Evolutionary conservation across 495 filamentous ascomycete species (phyloP), one percentile per base, ranked within the genome.

Genomic region (Podospora australis): DNA sequence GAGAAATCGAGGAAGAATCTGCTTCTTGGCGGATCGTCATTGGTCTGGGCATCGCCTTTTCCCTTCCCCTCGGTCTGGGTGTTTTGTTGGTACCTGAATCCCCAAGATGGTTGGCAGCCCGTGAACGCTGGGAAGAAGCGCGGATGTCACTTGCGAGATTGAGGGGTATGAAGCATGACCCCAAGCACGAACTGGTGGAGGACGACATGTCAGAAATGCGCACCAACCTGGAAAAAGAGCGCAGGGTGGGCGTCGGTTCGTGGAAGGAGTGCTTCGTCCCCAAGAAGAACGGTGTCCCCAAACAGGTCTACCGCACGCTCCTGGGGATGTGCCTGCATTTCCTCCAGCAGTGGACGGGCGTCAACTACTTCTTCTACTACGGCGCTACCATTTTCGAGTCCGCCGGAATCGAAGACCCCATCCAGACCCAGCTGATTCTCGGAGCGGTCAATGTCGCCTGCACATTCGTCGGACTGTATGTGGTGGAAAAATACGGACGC

Each of bases 21-120:
- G 69, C 71, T 8, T 78, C 79, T 2, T 89, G 86, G 86, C 69
- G 81, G 23, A 76, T 87, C 54, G 75, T 83, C 30, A 84, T 88
- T 68, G 85, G 84, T 29, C 64, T 89, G 42, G 83, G 83, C 28
- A 83, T 82, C 52, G 70, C 78, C 60, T 85, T 75, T 66, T 76
- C 80, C 6, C 48, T 78, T 20, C 78, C 84, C 46, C 76, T 88
- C 24, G 80, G 73, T 53, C 26, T 79, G 17, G 83, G 83, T 23
- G 72, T 80, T 29, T 60, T 84, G 13, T 69, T 79, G 57, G 72
- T 84, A 9, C 80, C 79, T 29, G 81, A 85, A 59, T 81, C 79
- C 2, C 82, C 82, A 6, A 74, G 80, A 44, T 82, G 63, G 64
- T 69, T 80, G 34, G 79, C 80, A 57, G 70, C 73, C 28, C 64